Percentiles rank a stretch among this genome's conserved stretches.
These are phyloP conservation scores for Ophiostoma ips DNA, from an alignment of 2,329 filamentous ascomycete genomes.

Conservation along the genomic window DNA sequence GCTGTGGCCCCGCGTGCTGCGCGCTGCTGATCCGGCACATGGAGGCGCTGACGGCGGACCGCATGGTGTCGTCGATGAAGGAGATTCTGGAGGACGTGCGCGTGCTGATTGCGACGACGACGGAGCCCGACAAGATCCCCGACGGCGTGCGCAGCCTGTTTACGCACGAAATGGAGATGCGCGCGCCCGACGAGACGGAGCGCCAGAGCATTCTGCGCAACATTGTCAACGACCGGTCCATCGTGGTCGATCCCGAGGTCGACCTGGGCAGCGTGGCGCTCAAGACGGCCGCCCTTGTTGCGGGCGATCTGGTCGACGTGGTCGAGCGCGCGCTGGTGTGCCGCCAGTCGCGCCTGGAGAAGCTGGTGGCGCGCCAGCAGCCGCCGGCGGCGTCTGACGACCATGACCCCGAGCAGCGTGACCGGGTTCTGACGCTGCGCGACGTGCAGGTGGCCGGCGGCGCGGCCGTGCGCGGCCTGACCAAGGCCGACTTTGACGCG, in stretches of 20 bases:
- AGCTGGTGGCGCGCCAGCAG: slow-evolving; percentile 36
- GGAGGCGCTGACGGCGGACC: slow-evolving; percentile 79
- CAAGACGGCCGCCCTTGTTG: slow-evolving; percentile 90
- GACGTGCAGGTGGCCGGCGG: slow-evolving; percentile 87
- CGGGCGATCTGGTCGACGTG: slow-evolving; percentile 86
- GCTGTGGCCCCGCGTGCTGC: slow-evolving; percentile 73
- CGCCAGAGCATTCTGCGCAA: slow-evolving; percentile 73
- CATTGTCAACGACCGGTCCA: slow-evolving; percentile 61
- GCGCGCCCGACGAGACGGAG: slow-evolving; percentile 81
- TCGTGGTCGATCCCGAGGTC: slow-evolving; percentile 69
- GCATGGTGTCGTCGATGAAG: slow-evolving; percentile 73
- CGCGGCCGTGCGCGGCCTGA: slow-evolving; percentile 61
- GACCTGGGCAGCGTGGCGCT: slow-evolving; percentile 76
- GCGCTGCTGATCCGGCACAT: slow-evolving; percentile 78
- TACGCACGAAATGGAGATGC: slow-evolving; percentile 90
- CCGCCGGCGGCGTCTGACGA: background rate
- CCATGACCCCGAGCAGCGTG: slow-evolving; percentile 2
- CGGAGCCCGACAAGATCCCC: slow-evolving; percentile 86
- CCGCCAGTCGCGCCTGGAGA: slow-evolving; percentile 59
- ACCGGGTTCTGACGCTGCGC: slow-evolving; percentile 44
- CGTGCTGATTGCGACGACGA: slow-evolving; percentile 85
- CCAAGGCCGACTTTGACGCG: slow-evolving; percentile 72
- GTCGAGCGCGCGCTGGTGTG: slow-evolving; percentile 79
- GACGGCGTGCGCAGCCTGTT: slow-evolving; percentile 84
- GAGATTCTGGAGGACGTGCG: slow-evolving; percentile 68